These are phyloP conservation scores for Eimeria maxima DNA, from an alignment of 169 alveolate genomes.

Conservation along the genomic window DNA sequence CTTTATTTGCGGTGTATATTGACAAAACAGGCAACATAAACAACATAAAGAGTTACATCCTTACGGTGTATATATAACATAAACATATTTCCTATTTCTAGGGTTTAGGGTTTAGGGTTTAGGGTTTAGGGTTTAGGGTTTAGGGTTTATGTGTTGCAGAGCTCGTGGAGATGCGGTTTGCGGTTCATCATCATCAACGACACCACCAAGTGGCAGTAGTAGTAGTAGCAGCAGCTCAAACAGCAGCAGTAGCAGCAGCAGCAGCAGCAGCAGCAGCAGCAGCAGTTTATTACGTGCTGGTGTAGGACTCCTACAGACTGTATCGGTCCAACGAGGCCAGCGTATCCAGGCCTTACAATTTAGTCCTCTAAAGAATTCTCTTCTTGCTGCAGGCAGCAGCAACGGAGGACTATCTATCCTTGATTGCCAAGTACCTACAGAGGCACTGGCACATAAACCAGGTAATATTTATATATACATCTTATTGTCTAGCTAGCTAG, in stretches of 20 bases:
- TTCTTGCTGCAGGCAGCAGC: slow-evolving; percentile 81
- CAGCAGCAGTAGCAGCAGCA: not conserved
- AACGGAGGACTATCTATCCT: slow-evolving; percentile 68
- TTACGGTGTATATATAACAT: no score
- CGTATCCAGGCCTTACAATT: slow-evolving; percentile 68
- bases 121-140: no score
- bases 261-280: not conserved
- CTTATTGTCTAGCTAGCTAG: not conserved
- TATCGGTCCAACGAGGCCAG: slow-evolving; percentile 3
- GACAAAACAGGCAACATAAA: no score
- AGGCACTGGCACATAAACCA: slow-evolving; percentile 73
- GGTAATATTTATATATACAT: not conserved
- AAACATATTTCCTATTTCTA: no score
- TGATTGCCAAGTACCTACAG: slow-evolving; percentile 53
- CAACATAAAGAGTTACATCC: no score
- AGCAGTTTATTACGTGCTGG: not conserved
- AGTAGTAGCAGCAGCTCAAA: not conserved
- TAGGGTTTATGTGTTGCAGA: no score
- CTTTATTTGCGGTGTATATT: no score
- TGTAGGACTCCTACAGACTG: slow-evolving; percentile 26
- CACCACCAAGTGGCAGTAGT: not conserved
- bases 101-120: no score
- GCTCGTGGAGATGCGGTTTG: no score
- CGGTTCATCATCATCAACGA: no score
- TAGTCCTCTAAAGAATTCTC: slow-evolving; percentile 56